Conservation (phyloP, 2,329 filamentous ascomycete species). For the Bipolaris victoriae region DNA sequence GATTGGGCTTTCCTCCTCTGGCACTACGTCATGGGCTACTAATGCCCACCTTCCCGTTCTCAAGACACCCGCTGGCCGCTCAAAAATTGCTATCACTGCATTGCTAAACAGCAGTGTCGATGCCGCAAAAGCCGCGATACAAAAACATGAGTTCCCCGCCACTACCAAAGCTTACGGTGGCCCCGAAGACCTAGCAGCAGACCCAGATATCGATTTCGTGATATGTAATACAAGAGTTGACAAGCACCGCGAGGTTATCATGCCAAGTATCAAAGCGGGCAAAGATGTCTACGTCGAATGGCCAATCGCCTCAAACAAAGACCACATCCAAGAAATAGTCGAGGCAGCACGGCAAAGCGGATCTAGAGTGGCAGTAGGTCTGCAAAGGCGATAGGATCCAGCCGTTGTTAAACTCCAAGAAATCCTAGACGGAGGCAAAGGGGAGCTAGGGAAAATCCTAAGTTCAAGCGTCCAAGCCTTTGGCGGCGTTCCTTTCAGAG, state of each 20-base stretch:
- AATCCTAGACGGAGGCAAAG: slow-evolving; percentile 46
- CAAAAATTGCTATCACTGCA: slow-evolving; percentile 54
- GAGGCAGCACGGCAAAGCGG: slow-evolving; percentile 49
- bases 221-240: slow-evolving; percentile 63
- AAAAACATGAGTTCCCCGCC: slow-evolving; percentile 45
- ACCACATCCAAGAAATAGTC: slow-evolving; percentile 51
- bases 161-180: slow-evolving; percentile 54
- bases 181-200: slow-evolving; percentile 53
- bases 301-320: slow-evolving; percentile 51
- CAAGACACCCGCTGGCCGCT: slow-evolving; percentile 40
- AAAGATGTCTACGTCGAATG: slow-evolving; percentile 61
- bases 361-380: slow-evolving; percentile 54
- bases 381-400: slow-evolving; percentile 54
- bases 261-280: slow-evolving; percentile 58
- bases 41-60: slow-evolving; percentile 66
- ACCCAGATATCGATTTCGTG: slow-evolving; percentile 47
- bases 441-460: slow-evolving; percentile 52
- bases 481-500: slow-evolving; percentile 26
- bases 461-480: slow-evolving; percentile 38
- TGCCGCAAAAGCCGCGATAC: slow-evolving; percentile 51
- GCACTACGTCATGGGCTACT: slow-evolving; percentile 61
- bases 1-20: slow-evolving; percentile 62
- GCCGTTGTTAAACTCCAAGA: slow-evolving; percentile 51
- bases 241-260: slow-evolving; percentile 56
- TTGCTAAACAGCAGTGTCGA: slow-evolving; percentile 54